phyloP scores from a whole-genome alignment of 2,329 filamentous ascomycete genomes.

The Xylaria sp. region DNA sequence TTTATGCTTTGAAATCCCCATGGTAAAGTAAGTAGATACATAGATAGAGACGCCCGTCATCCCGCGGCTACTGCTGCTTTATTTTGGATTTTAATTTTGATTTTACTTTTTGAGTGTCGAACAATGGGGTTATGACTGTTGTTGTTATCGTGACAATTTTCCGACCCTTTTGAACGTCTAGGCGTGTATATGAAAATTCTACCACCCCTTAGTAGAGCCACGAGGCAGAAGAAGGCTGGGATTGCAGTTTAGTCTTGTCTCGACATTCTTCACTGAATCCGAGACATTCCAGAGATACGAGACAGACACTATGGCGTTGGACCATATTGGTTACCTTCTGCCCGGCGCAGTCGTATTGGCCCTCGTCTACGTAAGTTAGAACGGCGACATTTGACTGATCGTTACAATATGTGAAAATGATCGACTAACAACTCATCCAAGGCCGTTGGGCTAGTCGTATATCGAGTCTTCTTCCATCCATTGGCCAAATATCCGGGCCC shows the following conservation, averaged over 20 bases:
- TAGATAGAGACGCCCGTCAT: not conserved
- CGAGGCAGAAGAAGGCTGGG: not conserved
- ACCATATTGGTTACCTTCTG: slow-evolving; percentile 31
- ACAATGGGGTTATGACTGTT: not conserved
- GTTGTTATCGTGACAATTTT: not conserved
- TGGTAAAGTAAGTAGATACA: slow-evolving; percentile 18
- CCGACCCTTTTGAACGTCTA: not conserved
- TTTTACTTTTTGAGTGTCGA: not conserved
- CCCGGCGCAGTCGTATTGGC: slow-evolving; percentile 26
- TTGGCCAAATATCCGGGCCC: slow-evolving; percentile 74
- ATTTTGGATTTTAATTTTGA: too few relatives aligned
- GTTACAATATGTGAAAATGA: not conserved
- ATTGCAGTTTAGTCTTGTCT: not conserved
- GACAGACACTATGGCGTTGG: slow-evolving; percentile 21
- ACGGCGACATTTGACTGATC: not conserved
- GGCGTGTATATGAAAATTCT: slow-evolving; percentile 9
- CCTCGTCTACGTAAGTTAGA: slow-evolving; percentile 37
- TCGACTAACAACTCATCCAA: slow-evolving; percentile 34
- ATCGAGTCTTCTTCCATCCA: slow-evolving; percentile 72
- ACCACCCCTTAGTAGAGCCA: slow-evolving; percentile 1
- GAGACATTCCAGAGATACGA: slow-evolving; percentile 2
- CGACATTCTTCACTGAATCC: not conserved
- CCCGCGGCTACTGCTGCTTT: not conserved
- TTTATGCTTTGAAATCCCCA: slow-evolving; percentile 7
- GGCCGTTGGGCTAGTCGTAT: slow-evolving; percentile 57